Evolutionary conservation across 2,329 filamentous ascomycete species (phyloP), one percentile per base, ranked within the genome.

Genomic region (Fusarium sp.): DNA sequence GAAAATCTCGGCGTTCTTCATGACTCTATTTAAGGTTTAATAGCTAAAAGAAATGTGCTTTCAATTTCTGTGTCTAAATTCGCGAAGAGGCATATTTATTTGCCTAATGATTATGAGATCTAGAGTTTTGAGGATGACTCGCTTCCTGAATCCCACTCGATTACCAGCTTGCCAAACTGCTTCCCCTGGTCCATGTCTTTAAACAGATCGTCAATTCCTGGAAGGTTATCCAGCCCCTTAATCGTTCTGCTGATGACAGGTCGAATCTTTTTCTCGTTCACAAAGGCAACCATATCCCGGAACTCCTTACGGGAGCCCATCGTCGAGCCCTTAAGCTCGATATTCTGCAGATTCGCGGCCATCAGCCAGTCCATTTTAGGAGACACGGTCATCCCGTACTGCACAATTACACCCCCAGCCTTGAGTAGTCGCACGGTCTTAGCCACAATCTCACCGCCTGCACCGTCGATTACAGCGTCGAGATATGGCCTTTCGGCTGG

Each of bases 301-400:
- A 98, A 98, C 83, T 98, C 96, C 78, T 90, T 91, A 48, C 93
- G 88, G 33, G 94, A 97, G 2, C 95, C 95, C 95, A 98, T 97
- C 0, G 95, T 98, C 20, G 90, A 91, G 24, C 96, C 95, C 54
- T 89, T 89, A 33, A 98, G 87, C 75, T 98, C 95, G 59, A 98
- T 89, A 78, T 98, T 97, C 81, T 92, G 93, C 68, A 98, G 82
- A 20, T 96, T 92, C 0, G 95, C 95, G 68, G 86, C 83, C 93
- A 98, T 97, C 18, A 89, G 78, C 88, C 93, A 98, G 57, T 93
- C 90, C 91, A 97, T 95, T 83, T 92, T 94, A 3, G 95, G 95
- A 1, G 87, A 85, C 6, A 93, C 85, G 0, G 95, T 98, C 95
- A 98, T 98, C 68, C 96, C 95, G 80, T 98, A 98, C 74, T 91